These are phyloP conservation scores for Acorus calamus DNA, from an alignment of 106 monocot species.

Conservation along the genomic window DNA sequence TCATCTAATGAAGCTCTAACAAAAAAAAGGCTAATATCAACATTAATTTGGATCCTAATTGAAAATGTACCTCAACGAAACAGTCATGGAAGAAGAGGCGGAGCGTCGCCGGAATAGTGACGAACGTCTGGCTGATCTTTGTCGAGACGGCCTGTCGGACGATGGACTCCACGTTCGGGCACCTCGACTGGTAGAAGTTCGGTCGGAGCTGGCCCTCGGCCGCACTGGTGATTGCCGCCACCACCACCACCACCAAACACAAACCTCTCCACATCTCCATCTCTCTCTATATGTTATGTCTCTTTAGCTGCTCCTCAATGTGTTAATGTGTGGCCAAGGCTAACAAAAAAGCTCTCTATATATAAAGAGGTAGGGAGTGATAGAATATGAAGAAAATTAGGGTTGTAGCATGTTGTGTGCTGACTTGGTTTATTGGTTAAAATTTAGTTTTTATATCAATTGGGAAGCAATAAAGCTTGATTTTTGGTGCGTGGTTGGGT, in stretches of 20 bases:
- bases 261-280: constrained; percentile 11
- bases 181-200: constrained; percentile 30
- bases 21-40: neutral
- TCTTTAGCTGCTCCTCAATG: no score
- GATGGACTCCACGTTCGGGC: constrained; percentile 36
- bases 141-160: constrained; percentile 24
- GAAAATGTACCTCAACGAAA: constrained; percentile 30
- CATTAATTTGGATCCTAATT: neutral
- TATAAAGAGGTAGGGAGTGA: neutral
- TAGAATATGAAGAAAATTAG: neutral
- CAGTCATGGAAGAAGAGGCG: constrained; percentile 58
- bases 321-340: no score
- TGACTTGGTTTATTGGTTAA: no score
- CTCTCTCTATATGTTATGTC: no score
- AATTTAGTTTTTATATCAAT: no score
- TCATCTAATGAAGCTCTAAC: neutral
- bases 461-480: no score
- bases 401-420: no score
- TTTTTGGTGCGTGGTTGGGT: no score
- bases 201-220: constrained; percentile 13
- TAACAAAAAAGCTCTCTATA: neutral
- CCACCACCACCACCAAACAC: neutral
- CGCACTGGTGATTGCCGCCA: neutral
- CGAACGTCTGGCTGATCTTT: constrained; percentile 40
- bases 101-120: constrained; percentile 45